Percentiles rank a stretch among this genome's conserved stretches.
Evolutionary conservation across 495 filamentous ascomycete species (phyloP).

Genomic region (Penicillium salamii): DNA sequence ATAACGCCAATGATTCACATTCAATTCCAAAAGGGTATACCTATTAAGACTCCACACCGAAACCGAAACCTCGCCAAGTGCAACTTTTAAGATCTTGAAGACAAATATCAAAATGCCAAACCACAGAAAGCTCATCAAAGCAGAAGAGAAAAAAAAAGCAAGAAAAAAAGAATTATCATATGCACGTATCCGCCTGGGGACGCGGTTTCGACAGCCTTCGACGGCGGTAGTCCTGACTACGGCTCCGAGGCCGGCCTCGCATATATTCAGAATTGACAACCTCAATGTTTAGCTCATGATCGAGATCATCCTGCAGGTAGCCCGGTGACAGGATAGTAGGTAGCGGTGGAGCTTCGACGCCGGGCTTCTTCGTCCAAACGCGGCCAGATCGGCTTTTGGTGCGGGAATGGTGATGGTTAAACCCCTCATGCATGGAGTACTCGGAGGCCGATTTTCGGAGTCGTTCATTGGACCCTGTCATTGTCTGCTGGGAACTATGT

Average conservation of each 20-base stretch:
- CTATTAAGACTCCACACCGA: conserved; percentile 2
- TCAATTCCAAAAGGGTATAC: conserved; percentile 13
- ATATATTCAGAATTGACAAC: conserved; percentile 8
- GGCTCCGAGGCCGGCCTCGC: conserved; percentile 32
- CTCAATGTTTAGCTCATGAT: neutral
- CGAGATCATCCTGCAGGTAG: conserved; percentile 6
- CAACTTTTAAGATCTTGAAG: conserved; percentile 4
- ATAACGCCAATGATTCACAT: conserved; percentile 2
- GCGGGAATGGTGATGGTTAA: conserved; percentile 10
- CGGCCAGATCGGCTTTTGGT: conserved; percentile 17
- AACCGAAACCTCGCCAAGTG: neutral
- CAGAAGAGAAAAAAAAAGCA: conserved; percentile 8
- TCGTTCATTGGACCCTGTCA: neutral
- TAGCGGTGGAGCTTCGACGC: conserved; percentile 16
- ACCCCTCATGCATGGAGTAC: conserved; percentile 1
- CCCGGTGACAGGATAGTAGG: conserved; percentile 22
- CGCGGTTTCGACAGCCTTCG: conserved; percentile 22
- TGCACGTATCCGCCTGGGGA: conserved; percentile 16
- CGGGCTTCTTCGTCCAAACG: conserved; percentile 16
- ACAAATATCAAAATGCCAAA: neutral
- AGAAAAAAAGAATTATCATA: conserved; percentile 16
- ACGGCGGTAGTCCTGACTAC: conserved; percentile 26
- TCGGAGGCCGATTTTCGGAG: conserved; percentile 14
- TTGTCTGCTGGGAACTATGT: conserved; percentile 5
- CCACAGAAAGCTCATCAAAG: neutral